phyloP scores from a whole-genome alignment of 2,329 filamentous ascomycete genomes.

The Neocatenulostroma microsporum region DNA sequence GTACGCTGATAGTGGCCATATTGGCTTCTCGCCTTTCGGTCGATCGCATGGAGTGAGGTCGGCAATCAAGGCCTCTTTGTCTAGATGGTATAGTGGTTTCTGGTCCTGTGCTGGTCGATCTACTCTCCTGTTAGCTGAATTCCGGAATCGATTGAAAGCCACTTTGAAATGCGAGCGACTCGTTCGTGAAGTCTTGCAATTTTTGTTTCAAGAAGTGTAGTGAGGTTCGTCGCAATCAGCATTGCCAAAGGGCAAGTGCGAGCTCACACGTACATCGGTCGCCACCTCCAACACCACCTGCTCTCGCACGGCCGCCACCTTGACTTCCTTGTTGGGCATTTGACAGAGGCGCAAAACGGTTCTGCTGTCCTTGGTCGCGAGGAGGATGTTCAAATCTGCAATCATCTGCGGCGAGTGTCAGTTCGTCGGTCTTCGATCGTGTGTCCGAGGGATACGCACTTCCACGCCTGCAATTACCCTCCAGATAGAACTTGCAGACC shows the following conservation, averaged over 20 bases:
- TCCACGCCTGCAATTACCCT: constrained; percentile 59
- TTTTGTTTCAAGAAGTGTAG: too few species aligned
- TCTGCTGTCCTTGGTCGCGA: constrained; percentile 33
- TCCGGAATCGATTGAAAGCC: neutral
- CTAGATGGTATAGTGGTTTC: constrained; percentile 42
- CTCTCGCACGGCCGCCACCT: constrained; percentile 15
- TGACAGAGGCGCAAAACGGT: constrained; percentile 52
- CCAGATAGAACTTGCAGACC: constrained; percentile 57
- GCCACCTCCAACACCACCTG: constrained; percentile 16
- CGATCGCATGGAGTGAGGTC: constrained; percentile 31
- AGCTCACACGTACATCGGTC: constrained; percentile 12
- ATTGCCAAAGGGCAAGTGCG: too few species aligned
- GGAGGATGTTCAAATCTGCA: constrained; percentile 55
- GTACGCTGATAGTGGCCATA: constrained; percentile 84
- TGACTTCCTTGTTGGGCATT: constrained; percentile 21
- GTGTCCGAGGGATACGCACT: too few species aligned
- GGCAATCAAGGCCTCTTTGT: constrained; percentile 48
- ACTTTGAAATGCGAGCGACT: too few species aligned
- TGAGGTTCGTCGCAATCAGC: constrained; percentile 1
- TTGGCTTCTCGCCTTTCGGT: constrained; percentile 64
- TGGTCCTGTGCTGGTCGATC: constrained; percentile 9
- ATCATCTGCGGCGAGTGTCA: constrained; percentile 36
- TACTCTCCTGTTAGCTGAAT: constrained; percentile 3
- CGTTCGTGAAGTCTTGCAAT: too few species aligned
- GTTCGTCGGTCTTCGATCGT: too few species aligned